A percentile compares a stretch with the other conserved stretches of the same genome.
These are phyloP conservation scores for Rhizopogon roseolus DNA, from an alignment of 768 basidiomycete species.

Conservation along the genomic window DNA sequence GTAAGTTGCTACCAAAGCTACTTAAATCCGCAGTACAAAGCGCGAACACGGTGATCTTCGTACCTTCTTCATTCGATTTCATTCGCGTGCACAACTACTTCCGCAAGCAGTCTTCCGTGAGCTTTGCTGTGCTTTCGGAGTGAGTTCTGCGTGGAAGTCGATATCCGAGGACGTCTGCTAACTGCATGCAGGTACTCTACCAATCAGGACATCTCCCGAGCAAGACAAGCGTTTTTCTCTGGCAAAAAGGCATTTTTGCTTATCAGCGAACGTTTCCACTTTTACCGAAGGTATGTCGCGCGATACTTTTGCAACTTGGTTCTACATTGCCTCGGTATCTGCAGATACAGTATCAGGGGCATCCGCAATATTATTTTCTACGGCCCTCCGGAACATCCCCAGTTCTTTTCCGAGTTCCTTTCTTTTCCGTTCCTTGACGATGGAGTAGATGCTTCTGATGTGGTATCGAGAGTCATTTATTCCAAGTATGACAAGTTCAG, in stretches of 20 bases:
- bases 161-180: background rate
- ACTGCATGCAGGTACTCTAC: slow-evolving; percentile 63
- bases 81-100: slow-evolving; percentile 87
- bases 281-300: slow-evolving; percentile 70
- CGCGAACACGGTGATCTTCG: slow-evolving; percentile 80
- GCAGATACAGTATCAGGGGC: slow-evolving; percentile 88
- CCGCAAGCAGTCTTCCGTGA: slow-evolving; percentile 62
- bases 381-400: slow-evolving; percentile 85
- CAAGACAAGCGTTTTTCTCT: too few species aligned
- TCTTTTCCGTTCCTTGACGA: slow-evolving; percentile 90
- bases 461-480: slow-evolving; percentile 78
- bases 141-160: slow-evolving; percentile 28
- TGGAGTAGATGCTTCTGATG: slow-evolving; percentile 80
- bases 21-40: slow-evolving; percentile 95
- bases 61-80: slow-evolving; percentile 96
- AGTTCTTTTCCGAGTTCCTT: too few species aligned
- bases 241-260: slow-evolving; percentile 86
- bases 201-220: slow-evolving; percentile 94
- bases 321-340: background rate
- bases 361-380: slow-evolving; percentile 94
- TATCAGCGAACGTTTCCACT: slow-evolving; percentile 97
- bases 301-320: background rate
- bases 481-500: slow-evolving; percentile 87
- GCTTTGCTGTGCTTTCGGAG: slow-evolving; percentile 89
- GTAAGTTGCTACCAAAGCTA: slow-evolving; percentile 74